A percentile compares a stretch with the other conserved stretches of the same genome.
phyloP scores from a whole-genome alignment of 352 stramenopile species.

The Globisporangium spiculum region DNA sequence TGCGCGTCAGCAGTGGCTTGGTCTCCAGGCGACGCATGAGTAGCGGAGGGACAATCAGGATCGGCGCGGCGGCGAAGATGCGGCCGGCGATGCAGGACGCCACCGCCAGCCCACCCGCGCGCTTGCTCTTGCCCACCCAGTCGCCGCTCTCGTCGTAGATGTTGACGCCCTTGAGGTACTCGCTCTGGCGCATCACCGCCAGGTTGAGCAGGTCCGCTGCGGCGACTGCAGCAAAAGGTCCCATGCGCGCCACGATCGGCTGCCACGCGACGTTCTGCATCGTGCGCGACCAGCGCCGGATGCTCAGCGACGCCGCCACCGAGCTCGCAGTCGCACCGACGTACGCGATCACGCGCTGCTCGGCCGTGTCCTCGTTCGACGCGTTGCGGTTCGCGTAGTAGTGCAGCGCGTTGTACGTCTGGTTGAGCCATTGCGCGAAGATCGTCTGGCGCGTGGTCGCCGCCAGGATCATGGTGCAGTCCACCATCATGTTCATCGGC shows the following conservation, averaged over 20 bases:
- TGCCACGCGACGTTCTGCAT: constrained; percentile 45
- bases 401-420: constrained; percentile 89
- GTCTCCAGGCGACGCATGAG: constrained; percentile 54
- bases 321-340: constrained; percentile 71
- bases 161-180: constrained; percentile 78
- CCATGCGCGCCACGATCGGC: constrained; percentile 59
- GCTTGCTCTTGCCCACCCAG: constrained; percentile 70
- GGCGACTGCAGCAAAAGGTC: constrained; percentile 78
- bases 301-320: constrained; percentile 68
- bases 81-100: constrained; percentile 71
- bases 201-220: constrained; percentile 84
- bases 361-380: constrained; percentile 75
- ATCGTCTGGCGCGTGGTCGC: constrained; percentile 62
- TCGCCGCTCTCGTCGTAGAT: constrained; percentile 83
- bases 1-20: constrained; percentile 33
- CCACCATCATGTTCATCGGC: constrained; percentile 82
- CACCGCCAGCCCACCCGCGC: constrained; percentile 67
- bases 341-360: constrained; percentile 70
- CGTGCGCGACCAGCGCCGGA: constrained; percentile 49
- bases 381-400: constrained; percentile 89
- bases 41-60: constrained; percentile 73
- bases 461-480: constrained; percentile 79
- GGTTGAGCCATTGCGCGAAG: constrained; percentile 85
- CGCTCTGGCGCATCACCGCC: constrained; percentile 81
- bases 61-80: constrained; percentile 79